Conservation (phyloP, 495 filamentous ascomycete species). For the Xeromyces bisporus region DNA sequence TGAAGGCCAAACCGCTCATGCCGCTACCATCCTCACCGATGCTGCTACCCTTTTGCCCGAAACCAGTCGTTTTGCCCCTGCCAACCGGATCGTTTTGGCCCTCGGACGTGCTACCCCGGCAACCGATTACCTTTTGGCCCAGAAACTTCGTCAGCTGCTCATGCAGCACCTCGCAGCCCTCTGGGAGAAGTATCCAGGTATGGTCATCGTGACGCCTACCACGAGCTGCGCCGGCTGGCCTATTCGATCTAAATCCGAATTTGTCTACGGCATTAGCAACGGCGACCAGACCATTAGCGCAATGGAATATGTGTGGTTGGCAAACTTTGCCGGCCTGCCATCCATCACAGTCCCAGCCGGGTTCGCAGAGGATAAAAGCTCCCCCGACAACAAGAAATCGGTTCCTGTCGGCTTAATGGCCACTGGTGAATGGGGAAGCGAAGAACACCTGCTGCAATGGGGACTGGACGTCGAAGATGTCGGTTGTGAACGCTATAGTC, state of each 20-base stretch:
- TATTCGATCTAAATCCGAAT: conserved; percentile 23
- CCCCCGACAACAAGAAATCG: conserved; percentile 21
- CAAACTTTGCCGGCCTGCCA: conserved; percentile 55
- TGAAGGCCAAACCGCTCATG: conserved; percentile 51
- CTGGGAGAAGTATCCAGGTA: conserved; percentile 43
- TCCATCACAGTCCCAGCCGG: conserved; percentile 50
- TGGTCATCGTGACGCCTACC: conserved; percentile 63
- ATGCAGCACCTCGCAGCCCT: conserved; percentile 58
- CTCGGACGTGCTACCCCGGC: conserved; percentile 33
- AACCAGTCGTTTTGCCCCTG: conserved; percentile 31
- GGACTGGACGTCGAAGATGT: conserved; percentile 40
- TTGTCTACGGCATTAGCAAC: conserved; percentile 44
- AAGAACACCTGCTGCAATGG: conserved; percentile 49
- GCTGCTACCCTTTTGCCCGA: conserved; percentile 15
- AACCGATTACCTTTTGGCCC: conserved; percentile 48
- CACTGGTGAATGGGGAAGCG: conserved; percentile 60
- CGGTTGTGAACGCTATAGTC: background rate
- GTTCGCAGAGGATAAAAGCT: conserved; percentile 33
- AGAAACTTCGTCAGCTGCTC: conserved; percentile 45
- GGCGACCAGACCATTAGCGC: conserved; percentile 42
- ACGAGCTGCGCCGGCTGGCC: conserved; percentile 51
- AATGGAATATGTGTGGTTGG: conserved; percentile 64
- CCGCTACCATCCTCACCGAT: conserved; percentile 49
- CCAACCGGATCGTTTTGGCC: conserved; percentile 44
- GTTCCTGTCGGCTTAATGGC: conserved; percentile 63